phyloP scores from a whole-genome alignment of 192 early-diverging fungal genomes.

The Umbelopsis ramanniana region DNA sequence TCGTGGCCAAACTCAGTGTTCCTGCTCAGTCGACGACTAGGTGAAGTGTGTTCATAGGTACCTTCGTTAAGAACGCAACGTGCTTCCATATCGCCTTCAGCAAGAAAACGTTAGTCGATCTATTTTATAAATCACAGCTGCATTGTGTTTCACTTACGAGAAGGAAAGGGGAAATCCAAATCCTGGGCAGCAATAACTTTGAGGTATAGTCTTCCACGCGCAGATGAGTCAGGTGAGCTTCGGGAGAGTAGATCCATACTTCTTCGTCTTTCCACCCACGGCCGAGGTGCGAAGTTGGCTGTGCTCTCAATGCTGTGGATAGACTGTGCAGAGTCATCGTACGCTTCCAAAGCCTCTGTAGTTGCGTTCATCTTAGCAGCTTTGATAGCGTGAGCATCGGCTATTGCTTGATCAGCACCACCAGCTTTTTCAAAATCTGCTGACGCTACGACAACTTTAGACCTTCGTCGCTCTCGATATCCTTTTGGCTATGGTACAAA shows the following conservation, averaged over 20 bases:
- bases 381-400: neutral
- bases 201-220: constrained; percentile 23
- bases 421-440: constrained; percentile 20
- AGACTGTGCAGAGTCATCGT: neutral
- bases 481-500: constrained; percentile 1
- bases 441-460: constrained; percentile 23
- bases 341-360: neutral
- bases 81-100: constrained; percentile 18
- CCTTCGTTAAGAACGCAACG: constrained; percentile 32
- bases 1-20: constrained; percentile 32
- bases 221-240: neutral
- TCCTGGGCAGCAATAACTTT: constrained; percentile 28
- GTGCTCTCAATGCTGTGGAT: constrained; percentile 25
- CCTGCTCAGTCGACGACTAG: constrained; percentile 7
- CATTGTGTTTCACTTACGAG: constrained; percentile 1
- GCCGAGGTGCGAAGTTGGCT: constrained; percentile 13
- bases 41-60: constrained; percentile 14
- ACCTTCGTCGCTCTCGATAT: constrained; percentile 13
- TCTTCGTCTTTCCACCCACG: constrained; percentile 9
- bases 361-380: neutral
- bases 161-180: constrained; percentile 30
- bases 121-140: neutral
- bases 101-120: neutral
- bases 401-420: constrained; percentile 3
- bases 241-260: constrained; percentile 5